These are phyloP conservation scores for Trichocladium uniseriatum DNA, from an alignment of 495 filamentous ascomycete species.

Conservation along the genomic window DNA sequence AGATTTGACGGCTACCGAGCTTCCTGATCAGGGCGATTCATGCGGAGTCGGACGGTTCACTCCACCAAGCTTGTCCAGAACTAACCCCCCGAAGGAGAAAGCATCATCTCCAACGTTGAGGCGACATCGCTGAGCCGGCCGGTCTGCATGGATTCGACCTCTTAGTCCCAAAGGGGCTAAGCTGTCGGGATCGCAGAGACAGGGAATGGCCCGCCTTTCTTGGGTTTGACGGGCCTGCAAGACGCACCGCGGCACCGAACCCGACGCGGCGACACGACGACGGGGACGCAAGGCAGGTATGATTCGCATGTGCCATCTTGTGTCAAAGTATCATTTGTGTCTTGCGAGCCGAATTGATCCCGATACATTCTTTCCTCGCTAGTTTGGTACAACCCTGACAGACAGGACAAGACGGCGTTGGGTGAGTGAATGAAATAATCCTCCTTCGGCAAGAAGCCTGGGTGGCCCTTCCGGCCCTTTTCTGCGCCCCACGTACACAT, in stretches of 20 bases:
- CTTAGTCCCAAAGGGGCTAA: background rate
- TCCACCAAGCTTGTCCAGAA: background rate
- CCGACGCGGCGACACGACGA: conserved; percentile 10
- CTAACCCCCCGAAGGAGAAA: background rate
- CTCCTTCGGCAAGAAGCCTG: no score
- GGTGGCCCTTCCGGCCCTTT: no score
- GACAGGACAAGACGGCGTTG: background rate
- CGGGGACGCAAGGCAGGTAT: conserved; percentile 17
- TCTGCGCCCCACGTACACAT: conserved; percentile 8
- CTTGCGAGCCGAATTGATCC: no score
- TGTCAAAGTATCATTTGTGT: background rate
- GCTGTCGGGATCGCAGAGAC: background rate
- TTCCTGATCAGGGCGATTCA: no score
- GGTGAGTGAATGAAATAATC: no score
- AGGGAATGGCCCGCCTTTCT: background rate
- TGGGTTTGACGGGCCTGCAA: conserved; percentile 10
- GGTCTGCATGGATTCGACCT: background rate
- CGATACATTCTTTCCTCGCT: no score
- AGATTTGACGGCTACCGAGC: no score
- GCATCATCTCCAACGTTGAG: background rate
- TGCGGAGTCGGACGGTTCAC: background rate
- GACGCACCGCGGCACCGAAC: background rate
- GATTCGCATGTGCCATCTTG: conserved; percentile 18
- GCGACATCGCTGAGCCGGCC: no score
- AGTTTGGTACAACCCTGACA: background rate